phyloP scores from a whole-genome alignment of 2,329 filamentous ascomycete genomes.

The Clarireedia homoeocarpa region DNA sequence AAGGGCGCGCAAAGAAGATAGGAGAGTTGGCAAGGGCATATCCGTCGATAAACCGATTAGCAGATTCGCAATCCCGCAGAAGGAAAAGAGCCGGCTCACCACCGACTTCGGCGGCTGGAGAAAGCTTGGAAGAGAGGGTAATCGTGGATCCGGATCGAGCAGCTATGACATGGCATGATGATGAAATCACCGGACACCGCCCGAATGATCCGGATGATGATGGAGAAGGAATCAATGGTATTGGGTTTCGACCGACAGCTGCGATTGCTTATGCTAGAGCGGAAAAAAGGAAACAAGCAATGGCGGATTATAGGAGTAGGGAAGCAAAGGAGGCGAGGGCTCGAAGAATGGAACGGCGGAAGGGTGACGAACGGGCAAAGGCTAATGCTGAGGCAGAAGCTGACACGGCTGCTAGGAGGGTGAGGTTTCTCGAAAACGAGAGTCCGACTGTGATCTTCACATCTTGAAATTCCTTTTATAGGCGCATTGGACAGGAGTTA shows the following conservation, averaged over 20 bases:
- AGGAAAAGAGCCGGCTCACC: slow-evolving; percentile 23
- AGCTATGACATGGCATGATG: slow-evolving; percentile 58
- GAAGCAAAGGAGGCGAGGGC: slow-evolving; percentile 55
- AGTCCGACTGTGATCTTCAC: slow-evolving; percentile 11
- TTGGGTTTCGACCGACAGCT: slow-evolving; percentile 57
- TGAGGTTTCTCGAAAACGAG: slow-evolving; percentile 24
- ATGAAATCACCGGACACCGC: slow-evolving; percentile 61
- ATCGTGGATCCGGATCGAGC: slow-evolving; percentile 35
- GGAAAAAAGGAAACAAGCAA: slow-evolving; percentile 50
- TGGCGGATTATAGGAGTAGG: slow-evolving; percentile 53
- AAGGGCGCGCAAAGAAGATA: slow-evolving; percentile 9
- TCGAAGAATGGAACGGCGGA: slow-evolving; percentile 44
- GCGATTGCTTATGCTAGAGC: slow-evolving; percentile 50
- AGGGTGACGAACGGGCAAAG: slow-evolving; percentile 20
- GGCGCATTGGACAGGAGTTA: background rate
- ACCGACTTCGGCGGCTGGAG: slow-evolving; percentile 12
- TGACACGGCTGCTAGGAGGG: slow-evolving; percentile 16
- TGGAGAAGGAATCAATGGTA: slow-evolving; percentile 58
- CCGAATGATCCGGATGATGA: slow-evolving; percentile 59
- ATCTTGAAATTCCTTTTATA: slow-evolving; percentile 5
- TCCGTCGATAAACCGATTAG: slow-evolving; percentile 24
- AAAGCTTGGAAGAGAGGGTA: slow-evolving; percentile 7
- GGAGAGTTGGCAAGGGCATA: slow-evolving; percentile 19
- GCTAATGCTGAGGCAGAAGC: background rate
- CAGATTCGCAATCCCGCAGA: slow-evolving; percentile 24